Conservation (phyloP, 495 filamentous ascomycete species). For the Rusavskia elegans region DNA sequence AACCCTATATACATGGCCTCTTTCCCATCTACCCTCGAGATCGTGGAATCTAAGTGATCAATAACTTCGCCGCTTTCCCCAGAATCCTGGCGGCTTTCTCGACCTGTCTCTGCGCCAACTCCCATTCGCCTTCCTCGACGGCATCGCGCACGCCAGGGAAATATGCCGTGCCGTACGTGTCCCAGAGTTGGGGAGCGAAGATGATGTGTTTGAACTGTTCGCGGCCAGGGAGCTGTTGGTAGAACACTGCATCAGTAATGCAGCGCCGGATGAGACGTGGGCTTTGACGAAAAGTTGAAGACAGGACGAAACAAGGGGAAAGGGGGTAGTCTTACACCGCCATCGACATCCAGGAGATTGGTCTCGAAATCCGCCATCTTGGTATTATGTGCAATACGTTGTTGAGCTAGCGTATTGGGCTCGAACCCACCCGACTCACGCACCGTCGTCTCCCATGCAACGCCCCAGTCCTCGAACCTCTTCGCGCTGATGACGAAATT, state of each 20-base stretch:
- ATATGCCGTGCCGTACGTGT: slow-evolving; percentile 53
- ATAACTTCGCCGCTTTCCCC: slow-evolving; percentile 42
- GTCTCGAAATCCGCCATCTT: slow-evolving; percentile 68
- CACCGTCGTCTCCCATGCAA: slow-evolving; percentile 52
- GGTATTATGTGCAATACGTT: slow-evolving; percentile 50
- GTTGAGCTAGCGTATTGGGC: slow-evolving; percentile 42
- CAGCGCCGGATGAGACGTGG: neutral
- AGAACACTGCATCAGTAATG: neutral
- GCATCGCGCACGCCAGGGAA: slow-evolving; percentile 82
- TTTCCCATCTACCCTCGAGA: too few species aligned
- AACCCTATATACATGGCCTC: too few species aligned
- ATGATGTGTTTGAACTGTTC: slow-evolving; percentile 92
- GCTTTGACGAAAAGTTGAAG: neutral
- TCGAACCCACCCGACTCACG: slow-evolving; percentile 55
- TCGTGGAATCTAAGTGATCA: neutral
- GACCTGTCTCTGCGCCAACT: slow-evolving; percentile 49
- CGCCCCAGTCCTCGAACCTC: slow-evolving; percentile 58
- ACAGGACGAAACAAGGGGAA: neutral
- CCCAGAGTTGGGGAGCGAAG: slow-evolving; percentile 70
- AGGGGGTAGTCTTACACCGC: slow-evolving; percentile 42
- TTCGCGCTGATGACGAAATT: slow-evolving; percentile 41
- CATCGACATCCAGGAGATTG: slow-evolving; percentile 61
- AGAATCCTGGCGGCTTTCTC: slow-evolving; percentile 57
- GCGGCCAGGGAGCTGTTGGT: slow-evolving; percentile 57
- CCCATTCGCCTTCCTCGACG: slow-evolving; percentile 56